Conservation (phyloP, 2,329 filamentous ascomycete genomes). For the Elsinoe arachidis region DNA sequence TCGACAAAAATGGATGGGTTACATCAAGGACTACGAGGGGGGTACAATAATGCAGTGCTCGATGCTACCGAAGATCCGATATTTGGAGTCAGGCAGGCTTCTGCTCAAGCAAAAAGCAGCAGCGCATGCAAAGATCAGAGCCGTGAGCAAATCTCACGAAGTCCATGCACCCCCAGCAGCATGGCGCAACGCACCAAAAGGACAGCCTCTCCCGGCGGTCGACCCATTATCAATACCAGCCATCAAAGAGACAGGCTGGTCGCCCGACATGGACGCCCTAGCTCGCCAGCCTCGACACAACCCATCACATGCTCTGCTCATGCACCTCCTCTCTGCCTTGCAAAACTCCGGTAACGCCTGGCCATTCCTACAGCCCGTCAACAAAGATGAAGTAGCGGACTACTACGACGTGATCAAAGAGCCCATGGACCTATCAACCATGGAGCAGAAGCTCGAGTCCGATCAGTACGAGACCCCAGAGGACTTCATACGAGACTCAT, state of each 20-base stretch:
- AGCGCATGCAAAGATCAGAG: conserved; percentile 88
- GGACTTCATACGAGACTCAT: conserved; percentile 83
- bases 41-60: conserved; percentile 99
- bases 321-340: conserved; percentile 87
- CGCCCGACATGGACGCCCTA: conserved; percentile 93
- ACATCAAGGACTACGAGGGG: conserved; percentile 98
- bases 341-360: conserved; percentile 89
- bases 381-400: conserved; percentile 91
- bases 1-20: conserved; percentile 92
- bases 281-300: conserved; percentile 91
- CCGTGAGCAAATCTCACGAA: conserved; percentile 79
- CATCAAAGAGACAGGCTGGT: conserved; percentile 88
- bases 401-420: conserved; percentile 98
- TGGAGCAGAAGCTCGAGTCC: conserved; percentile 91
- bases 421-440: conserved; percentile 92
- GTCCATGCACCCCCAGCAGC: conserved; percentile 76
- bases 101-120: conserved; percentile 94
- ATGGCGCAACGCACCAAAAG: conserved; percentile 58
- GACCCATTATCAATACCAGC: conserved; percentile 80
- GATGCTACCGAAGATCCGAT: conserved; percentile 91
- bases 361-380: conserved; percentile 92
- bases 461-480: conserved; percentile 87
- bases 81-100: conserved; percentile 88
- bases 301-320: conserved; percentile 88
- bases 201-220: conserved; percentile 53